Evolutionary conservation across 2,329 filamentous ascomycete species (phyloP).

Genomic region (Ilyonectria robusta): DNA sequence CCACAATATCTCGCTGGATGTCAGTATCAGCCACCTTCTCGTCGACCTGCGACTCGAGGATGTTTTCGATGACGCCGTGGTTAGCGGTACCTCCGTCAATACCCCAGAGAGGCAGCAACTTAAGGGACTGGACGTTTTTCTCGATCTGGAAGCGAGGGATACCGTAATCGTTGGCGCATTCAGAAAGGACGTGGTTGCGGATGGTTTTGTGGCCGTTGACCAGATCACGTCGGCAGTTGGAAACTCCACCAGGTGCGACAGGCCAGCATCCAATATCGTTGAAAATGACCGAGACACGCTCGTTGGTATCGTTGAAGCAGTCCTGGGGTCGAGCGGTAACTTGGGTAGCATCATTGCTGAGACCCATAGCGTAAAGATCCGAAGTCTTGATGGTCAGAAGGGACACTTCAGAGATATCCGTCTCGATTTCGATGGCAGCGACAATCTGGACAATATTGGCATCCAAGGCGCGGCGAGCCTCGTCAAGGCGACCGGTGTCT

Average conservation of each 20-base stretch:
- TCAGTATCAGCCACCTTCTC: slow-evolving; percentile 36
- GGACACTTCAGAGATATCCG: slow-evolving; percentile 35
- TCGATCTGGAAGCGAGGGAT: slow-evolving; percentile 40
- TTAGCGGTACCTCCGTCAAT: slow-evolving; percentile 37
- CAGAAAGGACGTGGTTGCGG: slow-evolving; percentile 38
- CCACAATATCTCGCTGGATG: slow-evolving; percentile 27
- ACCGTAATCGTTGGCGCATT: slow-evolving; percentile 40
- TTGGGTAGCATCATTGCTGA: slow-evolving; percentile 37
- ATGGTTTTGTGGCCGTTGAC: slow-evolving; percentile 41
- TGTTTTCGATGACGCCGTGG: slow-evolving; percentile 37
- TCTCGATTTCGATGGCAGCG: slow-evolving; percentile 36
- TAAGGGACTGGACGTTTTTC: slow-evolving; percentile 40
- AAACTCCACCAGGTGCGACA: slow-evolving; percentile 37
- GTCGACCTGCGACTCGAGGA: slow-evolving; percentile 37
- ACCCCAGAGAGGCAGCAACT: slow-evolving; percentile 39
- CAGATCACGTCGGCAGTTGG: slow-evolving; percentile 39
- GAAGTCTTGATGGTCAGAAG: slow-evolving; percentile 35
- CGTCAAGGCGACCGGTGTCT: slow-evolving; percentile 27
- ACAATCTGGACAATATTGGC: slow-evolving; percentile 35
- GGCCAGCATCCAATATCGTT: slow-evolving; percentile 42
- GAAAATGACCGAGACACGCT: slow-evolving; percentile 36
- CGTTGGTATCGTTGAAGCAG: slow-evolving; percentile 34
- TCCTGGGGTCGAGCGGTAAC: slow-evolving; percentile 35
- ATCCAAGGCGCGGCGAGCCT: slow-evolving; percentile 25
- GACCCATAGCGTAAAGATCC: slow-evolving; percentile 40